These are phyloP conservation scores for Pneumocystis jirovecii DNA, from an alignment of 1,139 yeast species.

Conservation along the genomic window DNA sequence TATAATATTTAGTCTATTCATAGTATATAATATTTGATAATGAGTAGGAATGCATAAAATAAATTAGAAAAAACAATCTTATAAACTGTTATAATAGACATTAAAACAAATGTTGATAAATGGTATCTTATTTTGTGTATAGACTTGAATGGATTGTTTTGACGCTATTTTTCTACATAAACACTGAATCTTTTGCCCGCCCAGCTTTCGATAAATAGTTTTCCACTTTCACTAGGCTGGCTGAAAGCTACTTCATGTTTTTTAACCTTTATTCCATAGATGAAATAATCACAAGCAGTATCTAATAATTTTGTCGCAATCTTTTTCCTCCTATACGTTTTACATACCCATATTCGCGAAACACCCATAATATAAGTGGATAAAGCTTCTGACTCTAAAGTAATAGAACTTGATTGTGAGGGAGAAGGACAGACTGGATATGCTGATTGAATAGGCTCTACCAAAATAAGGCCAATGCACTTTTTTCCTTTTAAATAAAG, in stretches of 20 bases:
- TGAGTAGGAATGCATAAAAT: neutral
- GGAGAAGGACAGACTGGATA: conserved; percentile 1
- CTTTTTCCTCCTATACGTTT: conserved; percentile 1
- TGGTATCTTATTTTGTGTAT: neutral
- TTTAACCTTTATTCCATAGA: conserved; percentile 2
- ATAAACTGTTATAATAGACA: neutral
- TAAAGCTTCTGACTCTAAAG: neutral
- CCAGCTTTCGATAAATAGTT: neutral
- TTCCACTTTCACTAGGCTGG: conserved; percentile 8
- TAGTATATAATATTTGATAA: neutral
- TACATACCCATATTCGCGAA: conserved; percentile 4
- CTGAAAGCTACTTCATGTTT: conserved; percentile 6
- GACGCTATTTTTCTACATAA: neutral
- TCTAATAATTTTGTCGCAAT: conserved; percentile 4
- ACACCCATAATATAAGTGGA: neutral
- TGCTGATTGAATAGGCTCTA: neutral
- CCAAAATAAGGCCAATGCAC: neutral
- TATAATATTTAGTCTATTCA: neutral
- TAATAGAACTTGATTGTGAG: conserved; percentile 1
- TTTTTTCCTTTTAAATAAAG: conserved; percentile 2
- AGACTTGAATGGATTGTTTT: neutral
- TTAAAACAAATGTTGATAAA: neutral
- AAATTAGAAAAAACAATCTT: neutral
- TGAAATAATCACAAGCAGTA: neutral
- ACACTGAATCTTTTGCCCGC: neutral